Evolutionary conservation across 768 basidiomycete genomes (phyloP).

Genomic region (Leccinum disarticulatum): DNA sequence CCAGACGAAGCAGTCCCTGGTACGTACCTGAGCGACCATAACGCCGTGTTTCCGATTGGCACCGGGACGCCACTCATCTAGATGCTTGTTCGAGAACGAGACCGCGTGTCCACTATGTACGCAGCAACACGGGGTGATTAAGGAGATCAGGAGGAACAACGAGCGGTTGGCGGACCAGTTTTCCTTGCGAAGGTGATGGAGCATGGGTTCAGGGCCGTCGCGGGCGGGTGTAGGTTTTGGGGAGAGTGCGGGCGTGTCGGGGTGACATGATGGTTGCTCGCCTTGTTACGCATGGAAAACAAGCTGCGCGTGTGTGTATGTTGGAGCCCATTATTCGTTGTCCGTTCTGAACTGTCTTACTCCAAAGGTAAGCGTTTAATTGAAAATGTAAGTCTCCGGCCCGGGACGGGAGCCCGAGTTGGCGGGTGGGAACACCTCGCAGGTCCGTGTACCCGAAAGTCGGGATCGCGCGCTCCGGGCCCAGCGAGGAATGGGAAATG

Average conservation of each 20-base stretch:
- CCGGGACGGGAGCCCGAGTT: too few relatives aligned
- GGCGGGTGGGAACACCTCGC: too few relatives aligned
- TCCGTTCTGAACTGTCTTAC: too few relatives aligned
- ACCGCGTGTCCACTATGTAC: conserved; percentile 90
- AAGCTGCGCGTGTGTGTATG: too few relatives aligned
- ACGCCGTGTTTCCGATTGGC: conserved; percentile 41
- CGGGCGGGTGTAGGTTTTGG: conserved; percentile 40
- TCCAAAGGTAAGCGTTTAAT: too few relatives aligned
- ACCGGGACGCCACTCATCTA: conserved; percentile 31
- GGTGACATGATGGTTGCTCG: conserved; percentile 1
- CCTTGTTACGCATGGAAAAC: too few relatives aligned
- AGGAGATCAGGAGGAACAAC: conserved; percentile 87
- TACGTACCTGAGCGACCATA: conserved; percentile 57
- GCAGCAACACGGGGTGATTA: conserved; percentile 81
- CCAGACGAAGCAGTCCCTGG: conserved; percentile 37
- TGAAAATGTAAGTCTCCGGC: too few relatives aligned
- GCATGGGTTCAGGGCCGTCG: conserved; percentile 68
- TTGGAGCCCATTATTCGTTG: too few relatives aligned
- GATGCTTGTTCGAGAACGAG: conserved; percentile 88
- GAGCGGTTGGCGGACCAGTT: conserved; percentile 81
- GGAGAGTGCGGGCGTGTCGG: not conserved
- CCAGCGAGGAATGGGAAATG: too few relatives aligned
- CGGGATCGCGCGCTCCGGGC: too few relatives aligned
- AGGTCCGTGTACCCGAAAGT: too few relatives aligned
- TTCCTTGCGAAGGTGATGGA: conserved; percentile 67